Conservation (phyloP, 129 eudicot species). For the Helianthus tuberosus region DNA sequence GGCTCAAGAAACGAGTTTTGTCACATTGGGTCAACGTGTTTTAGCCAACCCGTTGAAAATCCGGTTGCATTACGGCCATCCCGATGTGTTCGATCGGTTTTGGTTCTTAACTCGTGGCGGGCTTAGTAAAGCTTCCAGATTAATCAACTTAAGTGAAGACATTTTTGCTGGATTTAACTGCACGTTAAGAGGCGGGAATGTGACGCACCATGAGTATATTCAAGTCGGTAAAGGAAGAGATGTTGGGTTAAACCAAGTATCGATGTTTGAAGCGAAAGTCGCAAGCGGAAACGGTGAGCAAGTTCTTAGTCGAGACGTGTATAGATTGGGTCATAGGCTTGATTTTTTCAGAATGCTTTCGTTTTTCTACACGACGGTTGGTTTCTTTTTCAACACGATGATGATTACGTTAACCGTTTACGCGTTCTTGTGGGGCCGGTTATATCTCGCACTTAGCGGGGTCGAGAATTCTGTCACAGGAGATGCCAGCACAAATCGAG, state of each 20-base stretch:
- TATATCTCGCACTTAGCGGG: conserved; percentile 88
- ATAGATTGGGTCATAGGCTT: conserved; percentile 91
- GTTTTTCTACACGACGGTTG: conserved; percentile 92
- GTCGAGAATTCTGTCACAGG: conserved; percentile 54
- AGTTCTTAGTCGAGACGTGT: conserved; percentile 92
- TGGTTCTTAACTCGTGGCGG: conserved; percentile 98
- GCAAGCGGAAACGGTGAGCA: conserved; percentile 98
- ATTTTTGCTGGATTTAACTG: conserved; percentile 97
- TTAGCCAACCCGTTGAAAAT: conserved; percentile 90
- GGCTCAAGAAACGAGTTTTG: conserved; percentile 96
- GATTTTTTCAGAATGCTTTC: conserved; percentile 96
- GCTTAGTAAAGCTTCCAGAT: conserved; percentile 88
- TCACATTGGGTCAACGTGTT: conserved; percentile 96
- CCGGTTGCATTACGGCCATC: conserved; percentile 96
- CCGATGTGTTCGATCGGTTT: conserved; percentile 92
- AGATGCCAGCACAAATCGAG: conserved; percentile 56
- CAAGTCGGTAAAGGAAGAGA: conserved; percentile 98
- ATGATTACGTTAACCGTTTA: conserved; percentile 86
- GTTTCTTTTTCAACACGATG: conserved; percentile 86
- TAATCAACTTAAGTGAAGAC: conserved; percentile 95
- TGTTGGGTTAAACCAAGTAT: conserved; percentile 89
- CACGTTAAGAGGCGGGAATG: conserved; percentile 93
- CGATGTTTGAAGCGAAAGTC: conserved; percentile 98
- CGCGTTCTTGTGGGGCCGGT: conserved; percentile 93
- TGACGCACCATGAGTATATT: conserved; percentile 91